Evolutionary conservation across 208 protist genomes (phyloP).

Genomic region (Phytomonas sp.): DNA sequence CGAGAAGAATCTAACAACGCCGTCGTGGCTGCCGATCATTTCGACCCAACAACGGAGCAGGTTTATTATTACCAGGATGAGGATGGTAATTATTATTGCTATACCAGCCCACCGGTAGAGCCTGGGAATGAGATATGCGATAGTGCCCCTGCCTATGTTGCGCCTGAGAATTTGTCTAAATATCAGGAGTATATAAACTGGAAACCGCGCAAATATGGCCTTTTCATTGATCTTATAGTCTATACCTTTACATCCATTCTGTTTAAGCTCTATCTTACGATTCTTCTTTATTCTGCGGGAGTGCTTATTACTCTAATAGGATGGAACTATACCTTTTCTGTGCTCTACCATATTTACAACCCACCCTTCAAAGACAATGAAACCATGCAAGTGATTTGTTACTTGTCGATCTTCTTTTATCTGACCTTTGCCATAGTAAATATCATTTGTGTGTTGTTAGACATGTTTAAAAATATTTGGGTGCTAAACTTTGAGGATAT

Average conservation of each 20-base stretch:
- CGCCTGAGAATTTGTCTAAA: background rate
- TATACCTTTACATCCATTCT: slow-evolving; percentile 68
- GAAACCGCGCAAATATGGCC: slow-evolving; percentile 51
- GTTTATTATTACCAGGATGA: slow-evolving; percentile 73
- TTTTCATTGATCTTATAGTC: slow-evolving; percentile 68
- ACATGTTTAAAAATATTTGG: slow-evolving; percentile 72
- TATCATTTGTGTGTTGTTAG: slow-evolving; percentile 48
- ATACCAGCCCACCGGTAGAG: slow-evolving; percentile 24
- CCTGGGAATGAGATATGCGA: slow-evolving; percentile 20
- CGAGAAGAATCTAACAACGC: slow-evolving; percentile 19
- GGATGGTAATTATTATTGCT: slow-evolving; percentile 73
- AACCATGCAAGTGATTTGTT: slow-evolving; percentile 42
- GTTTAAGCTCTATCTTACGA: slow-evolving; percentile 66
- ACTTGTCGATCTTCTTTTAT: slow-evolving; percentile 74
- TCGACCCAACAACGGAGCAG: slow-evolving; percentile 43
- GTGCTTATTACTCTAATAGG: slow-evolving; percentile 40
- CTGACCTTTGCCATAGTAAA: slow-evolving; percentile 60
- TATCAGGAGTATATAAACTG: slow-evolving; percentile 62
- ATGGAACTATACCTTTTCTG: slow-evolving; percentile 62
- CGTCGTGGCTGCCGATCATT: slow-evolving; percentile 9
- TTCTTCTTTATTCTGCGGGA: slow-evolving; percentile 61
- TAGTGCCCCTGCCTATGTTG: background rate
- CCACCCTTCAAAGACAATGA: slow-evolving; percentile 29
- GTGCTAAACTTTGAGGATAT: slow-evolving; percentile 42
- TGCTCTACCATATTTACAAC: slow-evolving; percentile 59